Percentiles rank a stretch among this genome's conserved stretches.
Evolutionary conservation across 352 stramenopile species (phyloP).

Genomic region (Globisporangium nunn): DNA sequence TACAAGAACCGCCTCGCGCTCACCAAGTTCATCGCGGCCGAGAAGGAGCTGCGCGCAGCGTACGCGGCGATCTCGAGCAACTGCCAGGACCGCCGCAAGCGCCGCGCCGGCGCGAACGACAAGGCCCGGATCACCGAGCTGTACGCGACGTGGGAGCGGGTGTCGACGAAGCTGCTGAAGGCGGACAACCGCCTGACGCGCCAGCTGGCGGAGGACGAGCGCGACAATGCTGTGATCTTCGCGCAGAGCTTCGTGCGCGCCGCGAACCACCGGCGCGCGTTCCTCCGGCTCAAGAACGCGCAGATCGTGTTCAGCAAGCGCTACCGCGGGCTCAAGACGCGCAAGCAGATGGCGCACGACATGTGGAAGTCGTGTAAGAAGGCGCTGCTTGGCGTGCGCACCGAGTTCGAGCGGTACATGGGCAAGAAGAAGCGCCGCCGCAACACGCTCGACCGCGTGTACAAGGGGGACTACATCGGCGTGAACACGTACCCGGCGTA

Average conservation of each 20-base stretch:
- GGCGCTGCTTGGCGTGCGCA: constrained; percentile 67
- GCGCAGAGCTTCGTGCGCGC: constrained; percentile 68
- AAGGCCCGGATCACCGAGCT: constrained; percentile 46
- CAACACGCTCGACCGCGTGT: constrained; percentile 66
- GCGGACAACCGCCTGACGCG: constrained; percentile 34
- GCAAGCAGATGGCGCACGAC: constrained; percentile 56
- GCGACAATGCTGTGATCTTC: constrained; percentile 64
- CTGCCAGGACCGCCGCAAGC: constrained; percentile 64
- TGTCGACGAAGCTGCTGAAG: constrained; percentile 47
- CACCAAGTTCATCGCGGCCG: constrained; percentile 45
- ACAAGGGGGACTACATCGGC: constrained; percentile 76
- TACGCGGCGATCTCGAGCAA: constrained; percentile 55
- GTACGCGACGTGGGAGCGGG: constrained; percentile 52
- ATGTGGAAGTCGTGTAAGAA: constrained; percentile 70
- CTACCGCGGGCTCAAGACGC: constrained; percentile 67
- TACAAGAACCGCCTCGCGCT: constrained; percentile 73
- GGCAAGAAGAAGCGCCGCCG: constrained; percentile 83
- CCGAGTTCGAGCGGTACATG: constrained; percentile 79
- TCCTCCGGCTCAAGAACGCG: constrained; percentile 48
- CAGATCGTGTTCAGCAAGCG: constrained; percentile 75
- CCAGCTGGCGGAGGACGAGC: constrained; percentile 49
- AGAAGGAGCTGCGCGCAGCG: constrained; percentile 38
- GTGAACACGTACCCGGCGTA: constrained; percentile 66
- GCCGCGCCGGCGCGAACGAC: constrained; percentile 39
- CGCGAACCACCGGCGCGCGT: constrained; percentile 35